Conservation (phyloP, 106 monocot genomes). For the Phalaenopsis aphrodite region DNA sequence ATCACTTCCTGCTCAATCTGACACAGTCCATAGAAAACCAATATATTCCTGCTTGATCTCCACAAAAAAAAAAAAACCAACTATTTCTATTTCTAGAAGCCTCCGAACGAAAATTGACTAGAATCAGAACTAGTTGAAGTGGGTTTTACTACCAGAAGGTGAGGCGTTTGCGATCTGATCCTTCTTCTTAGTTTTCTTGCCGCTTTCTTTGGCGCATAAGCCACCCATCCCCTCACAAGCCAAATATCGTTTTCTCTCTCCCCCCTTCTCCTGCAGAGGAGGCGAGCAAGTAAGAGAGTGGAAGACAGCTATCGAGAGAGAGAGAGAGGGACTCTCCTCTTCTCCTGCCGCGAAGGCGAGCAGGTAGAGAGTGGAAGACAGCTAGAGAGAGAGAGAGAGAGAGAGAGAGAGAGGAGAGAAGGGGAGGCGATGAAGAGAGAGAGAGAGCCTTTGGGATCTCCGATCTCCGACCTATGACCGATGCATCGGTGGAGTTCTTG, state of each 20-base stretch:
- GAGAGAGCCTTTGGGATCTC: not conserved
- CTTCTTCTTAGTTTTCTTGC: slow-evolving; percentile 7
- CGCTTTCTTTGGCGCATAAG: not conserved
- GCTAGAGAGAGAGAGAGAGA: not conserved
- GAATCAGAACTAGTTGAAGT: not conserved
- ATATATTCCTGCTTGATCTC: not conserved
- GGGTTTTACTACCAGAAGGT: slow-evolving; percentile 1
- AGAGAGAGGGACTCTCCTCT: not conserved
- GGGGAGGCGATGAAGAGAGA: not conserved
- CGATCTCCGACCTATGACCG: slow-evolving; percentile 1
- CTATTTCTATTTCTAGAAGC: not conserved
- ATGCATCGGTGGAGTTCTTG: not conserved
- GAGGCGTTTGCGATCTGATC: slow-evolving; percentile 6
- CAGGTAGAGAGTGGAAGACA: no score
- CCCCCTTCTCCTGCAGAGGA: not conserved
- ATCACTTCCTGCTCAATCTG: not conserved
- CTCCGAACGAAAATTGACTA: not conserved
- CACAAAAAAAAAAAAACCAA: not conserved
- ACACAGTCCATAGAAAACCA: not conserved
- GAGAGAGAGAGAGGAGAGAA: not conserved
- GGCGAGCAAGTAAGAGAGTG: not conserved
- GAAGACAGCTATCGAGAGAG: not conserved
- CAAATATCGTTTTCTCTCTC: not conserved
- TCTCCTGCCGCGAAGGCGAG: no score
- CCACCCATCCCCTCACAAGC: slow-evolving; percentile 1